Evolutionary conservation across 2,329 filamentous ascomycete species (phyloP), one percentile per base, ranked within the genome.

Genomic region (Sporothrix pseudoabietina): DNA sequence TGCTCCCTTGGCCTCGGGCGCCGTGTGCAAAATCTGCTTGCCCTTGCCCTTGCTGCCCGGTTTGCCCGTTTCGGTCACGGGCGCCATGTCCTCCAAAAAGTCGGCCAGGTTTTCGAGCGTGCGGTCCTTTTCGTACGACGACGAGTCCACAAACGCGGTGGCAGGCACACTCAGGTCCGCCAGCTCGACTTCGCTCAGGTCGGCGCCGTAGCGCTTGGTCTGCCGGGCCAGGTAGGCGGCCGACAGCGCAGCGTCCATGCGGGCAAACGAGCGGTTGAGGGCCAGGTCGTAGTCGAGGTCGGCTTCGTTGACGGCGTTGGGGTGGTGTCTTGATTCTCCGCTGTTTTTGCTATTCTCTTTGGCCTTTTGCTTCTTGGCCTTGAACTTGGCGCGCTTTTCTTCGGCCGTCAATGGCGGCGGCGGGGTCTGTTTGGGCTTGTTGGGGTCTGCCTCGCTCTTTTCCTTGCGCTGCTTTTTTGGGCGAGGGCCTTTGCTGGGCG

Each of bases 151-250:
- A 78, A 98, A 94, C 4, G 89, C 88, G 0, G 19, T 16, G 8
- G 55, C 91, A 77, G 93, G 90, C 71, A 98, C 86, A 72, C 92
- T 90, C 78, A 93, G 85, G 79, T 98, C 94, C 73, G 93, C 91
- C 44, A 97, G 84, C 82, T 99, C 96, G 55, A 98, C 88, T 0
- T 90, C 85, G 77, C 92, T 97, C 78, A 98, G 82, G 71, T 97
- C 91, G 39, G 88, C 89, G 71, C 94, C 92, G 79, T 95, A 97
- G 32, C 91, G 87, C 76, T 87, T 89, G 71, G 93, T 91, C 79
- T 92, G 89, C 79, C 96, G 91, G 7, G 92, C 92, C 75, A 98
- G 85, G 80, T 97, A 90, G 80, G 98, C 95, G 1, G 94, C 93
- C 65, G 98, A 84, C 57, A 98, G 85, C 76, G 91, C 89, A 74